Evolutionary conservation across 2,329 filamentous ascomycete genomes (phyloP), one percentile per base, ranked within the genome.

Genomic region (Colletotrichum simmondsii): DNA sequence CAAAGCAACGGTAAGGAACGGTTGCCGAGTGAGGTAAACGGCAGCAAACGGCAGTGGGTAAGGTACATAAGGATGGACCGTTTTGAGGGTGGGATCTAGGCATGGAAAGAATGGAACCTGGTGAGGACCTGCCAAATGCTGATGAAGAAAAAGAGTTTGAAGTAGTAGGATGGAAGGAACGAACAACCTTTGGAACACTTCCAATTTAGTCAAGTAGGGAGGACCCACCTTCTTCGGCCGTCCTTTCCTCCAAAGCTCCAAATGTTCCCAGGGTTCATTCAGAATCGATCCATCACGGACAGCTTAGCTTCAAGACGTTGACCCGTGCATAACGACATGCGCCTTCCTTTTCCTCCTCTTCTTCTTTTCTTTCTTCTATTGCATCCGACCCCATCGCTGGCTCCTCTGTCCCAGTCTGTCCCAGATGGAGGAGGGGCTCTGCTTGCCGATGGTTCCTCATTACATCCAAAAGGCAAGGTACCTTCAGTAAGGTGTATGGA

Each of bases 361-460:
- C 11, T 53, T 54, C 52, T 37, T 10, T 62, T 53, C 24, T 35
- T 53, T 57, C 63, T 71, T 71, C 59, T 71, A 11, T 57, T 69
- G 62, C 57, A 62, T 64, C 52, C 22, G 46, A 68, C 70, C 65
- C 72, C 72, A 32, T 76, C 78, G 30, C 75, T 71, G 24, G 69
- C 75, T 56, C 76, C 73, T 57, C 76, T 76, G 61, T 72, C 59
- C 71, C 65, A 57, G 28, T 57, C 77, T 76, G 61, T 73, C 59
- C 71, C 65, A 57, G 54, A 14, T 11, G 28, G 26, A 57, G 26
- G 42, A 49, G 42, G 19, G 42, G 7, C 52, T 2, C 28, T 42
- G n/a, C 32, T 24, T 7, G 35, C 62, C 52, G 52, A 24, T 30
- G 6, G 16, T n/a, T 16, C 42, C 16, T 62, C 37, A 2, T 16